phyloP scores from a whole-genome alignment of 768 basidiomycete species.

The Rhizopogon sp. region DNA sequence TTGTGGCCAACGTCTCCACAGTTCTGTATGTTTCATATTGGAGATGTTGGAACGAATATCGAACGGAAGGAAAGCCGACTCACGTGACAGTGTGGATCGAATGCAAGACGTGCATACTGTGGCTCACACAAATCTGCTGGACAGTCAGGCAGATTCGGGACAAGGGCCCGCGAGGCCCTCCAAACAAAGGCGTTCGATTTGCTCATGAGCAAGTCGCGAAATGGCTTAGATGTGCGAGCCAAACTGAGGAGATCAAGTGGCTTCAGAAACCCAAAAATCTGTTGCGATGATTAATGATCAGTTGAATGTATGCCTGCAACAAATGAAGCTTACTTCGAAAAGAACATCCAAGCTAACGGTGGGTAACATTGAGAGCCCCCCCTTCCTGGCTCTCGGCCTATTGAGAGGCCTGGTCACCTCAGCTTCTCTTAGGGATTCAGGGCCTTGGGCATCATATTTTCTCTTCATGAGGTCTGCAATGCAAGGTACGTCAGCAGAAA shows the following conservation, averaged over 20 bases:
- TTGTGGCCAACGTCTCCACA: slow-evolving; percentile 20
- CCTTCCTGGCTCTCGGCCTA: background rate
- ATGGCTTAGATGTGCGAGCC: slow-evolving; percentile 35
- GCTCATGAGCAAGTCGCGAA: slow-evolving; percentile 36
- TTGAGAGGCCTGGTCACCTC: background rate
- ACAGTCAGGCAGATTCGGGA: slow-evolving; percentile 38
- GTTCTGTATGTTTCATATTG: slow-evolving; percentile 9
- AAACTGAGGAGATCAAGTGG: slow-evolving; percentile 43
- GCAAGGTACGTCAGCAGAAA: background rate
- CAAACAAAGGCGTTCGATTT: slow-evolving; percentile 25
- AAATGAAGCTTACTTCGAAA: slow-evolving; percentile 16
- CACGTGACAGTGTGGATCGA: slow-evolving; percentile 35
- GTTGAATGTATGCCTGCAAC: background rate
- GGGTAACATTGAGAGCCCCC: slow-evolving; percentile 25
- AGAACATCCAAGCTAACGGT: slow-evolving; percentile 27
- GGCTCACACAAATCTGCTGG: slow-evolving; percentile 44
- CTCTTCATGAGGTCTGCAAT: background rate
- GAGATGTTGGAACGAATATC: background rate
- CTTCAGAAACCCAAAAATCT: slow-evolving; percentile 41
- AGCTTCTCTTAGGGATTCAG: background rate
- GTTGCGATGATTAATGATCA: background rate
- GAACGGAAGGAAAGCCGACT: background rate
- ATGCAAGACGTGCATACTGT: slow-evolving; percentile 46
- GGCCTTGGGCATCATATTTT: background rate
- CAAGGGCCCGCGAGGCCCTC: slow-evolving; percentile 29